Base-by-base conservation (phyloP, 768 basidiomycete species). In the Cystobasidium tubakii region DNA sequence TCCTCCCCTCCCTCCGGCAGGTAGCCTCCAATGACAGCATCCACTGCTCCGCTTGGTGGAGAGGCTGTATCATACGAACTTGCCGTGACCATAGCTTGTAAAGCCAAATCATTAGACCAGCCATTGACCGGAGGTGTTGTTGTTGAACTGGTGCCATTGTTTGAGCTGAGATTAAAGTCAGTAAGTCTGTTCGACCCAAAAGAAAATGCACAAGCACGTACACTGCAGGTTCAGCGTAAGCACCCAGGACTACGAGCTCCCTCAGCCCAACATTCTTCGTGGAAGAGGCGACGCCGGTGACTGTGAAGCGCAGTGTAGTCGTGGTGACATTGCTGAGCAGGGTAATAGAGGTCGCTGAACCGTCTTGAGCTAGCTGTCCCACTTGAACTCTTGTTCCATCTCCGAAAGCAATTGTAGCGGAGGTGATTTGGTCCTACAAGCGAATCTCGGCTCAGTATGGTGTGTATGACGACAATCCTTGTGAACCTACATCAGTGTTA, bases 11-110 rank as follows among this genome's bases (percentile, higher is more conserved):
- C 46, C 15, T 50, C 46, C 15, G 46, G 72, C 4, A 73, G 73
- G 69, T 77, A 77, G 1, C 76, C 76, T 21, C 73, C 73, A 21
- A 77, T 65, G 64, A 60, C 53, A 10, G 74, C 76, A 55, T 77
- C 76, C 43, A 77, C 63, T 9, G 76, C 76, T 1, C 67, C 64
- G 15, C 54, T 57, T 1, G 76, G 55, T 0, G 72, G 62, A 50
- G 65, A 69, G 0, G 42, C 44, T 10, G 12, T 6, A 10, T 55
- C 65, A 0, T 36, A 19, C 29, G 66, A 71, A 33, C 74, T 75
- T 4, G 76, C 76, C 25, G 42, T 53, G 10, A 54, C 67, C 9
- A 46, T 55, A 23, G 66, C 76, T 31, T 50, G 69, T 0, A 36
- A 57, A 6, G 74, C 54, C 17, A 69, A 27, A 36, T 69, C 66